Conservation (phyloP, 768 basidiomycete genomes). For the Ephemerocybe angulata region DNA sequence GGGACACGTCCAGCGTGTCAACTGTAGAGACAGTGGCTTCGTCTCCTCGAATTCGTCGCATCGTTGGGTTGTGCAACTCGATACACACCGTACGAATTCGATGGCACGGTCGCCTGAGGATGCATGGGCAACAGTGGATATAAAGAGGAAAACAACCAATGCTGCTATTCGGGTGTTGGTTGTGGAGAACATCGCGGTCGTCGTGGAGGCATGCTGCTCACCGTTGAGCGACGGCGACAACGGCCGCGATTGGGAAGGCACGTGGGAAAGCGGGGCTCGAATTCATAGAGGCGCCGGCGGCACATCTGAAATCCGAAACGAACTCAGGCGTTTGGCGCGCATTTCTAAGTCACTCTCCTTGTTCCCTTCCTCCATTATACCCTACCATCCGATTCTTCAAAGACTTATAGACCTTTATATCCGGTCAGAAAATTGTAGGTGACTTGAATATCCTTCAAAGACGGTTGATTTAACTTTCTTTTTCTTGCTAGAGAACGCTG, state of each 20-base stretch:
- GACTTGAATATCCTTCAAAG: no score
- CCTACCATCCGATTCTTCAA: no score
- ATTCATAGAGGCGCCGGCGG: background rate
- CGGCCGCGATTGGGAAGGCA: background rate
- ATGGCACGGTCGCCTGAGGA: constrained; percentile 63
- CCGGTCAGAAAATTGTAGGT: no score
- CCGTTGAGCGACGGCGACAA: background rate
- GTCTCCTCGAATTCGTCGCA: constrained; percentile 34
- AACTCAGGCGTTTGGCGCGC: no score
- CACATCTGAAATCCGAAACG: background rate
- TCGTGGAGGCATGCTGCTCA: background rate
- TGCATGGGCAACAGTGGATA: constrained; percentile 25
- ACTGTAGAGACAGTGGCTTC: constrained; percentile 52
- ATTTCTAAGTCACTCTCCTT: no score
- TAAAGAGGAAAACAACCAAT: constrained; percentile 3
- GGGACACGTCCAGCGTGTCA: constrained; percentile 82
- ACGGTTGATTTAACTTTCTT: no score
- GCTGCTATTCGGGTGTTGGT: background rate
- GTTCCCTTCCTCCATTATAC: background rate
- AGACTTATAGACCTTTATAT: no score
- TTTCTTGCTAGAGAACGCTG: no score
- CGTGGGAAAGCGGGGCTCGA: background rate
- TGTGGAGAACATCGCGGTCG: constrained; percentile 4
- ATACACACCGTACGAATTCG: constrained; percentile 51
- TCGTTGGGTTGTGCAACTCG: constrained; percentile 35